Evolutionary conservation across 1,284 basidiomycete genomes (phyloP), one percentile per base, ranked within the genome.

Genomic region (Trametes pubescens): DNA sequence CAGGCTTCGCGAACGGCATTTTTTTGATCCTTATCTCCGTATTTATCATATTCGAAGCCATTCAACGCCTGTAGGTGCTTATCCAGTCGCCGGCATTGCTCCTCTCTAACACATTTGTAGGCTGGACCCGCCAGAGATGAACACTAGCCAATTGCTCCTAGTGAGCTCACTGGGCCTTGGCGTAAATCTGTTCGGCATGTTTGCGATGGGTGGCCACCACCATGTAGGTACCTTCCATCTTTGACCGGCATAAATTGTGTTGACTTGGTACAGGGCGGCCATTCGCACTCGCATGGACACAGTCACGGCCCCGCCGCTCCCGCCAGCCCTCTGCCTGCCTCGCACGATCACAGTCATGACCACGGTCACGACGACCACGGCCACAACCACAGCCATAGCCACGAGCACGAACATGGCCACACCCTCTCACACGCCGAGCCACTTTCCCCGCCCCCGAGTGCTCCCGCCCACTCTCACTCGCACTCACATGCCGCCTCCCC

Each of bases 101-200:
- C 64, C 14, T 4, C 6, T 11, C 34, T 61, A 5, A 66, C 32
- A 18, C 5, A 13, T 22, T 26, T 51, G 7, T 69, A 95, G 94
- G 44, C 77, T 99, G 69, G 91, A 99, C 71, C 98, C 98, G 32
- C 98, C 98, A 0, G 95, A 97, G 72, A 99, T 99, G 96, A 96
- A 96, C 73, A 99, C 96, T 8, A 92, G 87, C 65, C 97, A 99
- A 74, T 82, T 99, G 2, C 79, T 99, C 35, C 83, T 98, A 1
- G 93, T 99, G 52, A 96, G 94, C 70, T 87, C 89, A 1, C 79
- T 98, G 40, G 98, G 98, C 1, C 80, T 99, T 11, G 93, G 82
- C 1, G 96, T 99, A 62, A 99, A 99, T 76, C 78, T 99, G 34
- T 99, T 99, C 72, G 98, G 98, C 35, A 98, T 99, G 96, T 96